phyloP scores from a whole-genome alignment of 345 rosid species.

The Linum trigynum region DNA sequence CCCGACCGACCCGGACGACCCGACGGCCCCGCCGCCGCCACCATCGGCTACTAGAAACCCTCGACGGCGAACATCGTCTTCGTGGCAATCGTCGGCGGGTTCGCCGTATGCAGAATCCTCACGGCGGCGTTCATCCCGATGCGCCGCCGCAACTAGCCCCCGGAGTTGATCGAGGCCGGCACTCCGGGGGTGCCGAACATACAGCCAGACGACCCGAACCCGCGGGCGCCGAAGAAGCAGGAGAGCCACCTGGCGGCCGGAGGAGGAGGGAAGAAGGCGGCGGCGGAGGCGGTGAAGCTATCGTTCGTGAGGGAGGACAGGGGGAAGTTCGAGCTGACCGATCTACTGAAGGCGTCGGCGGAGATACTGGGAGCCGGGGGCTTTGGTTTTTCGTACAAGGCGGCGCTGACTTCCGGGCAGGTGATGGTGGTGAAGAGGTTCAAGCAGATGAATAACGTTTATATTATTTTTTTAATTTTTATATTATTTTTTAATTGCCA shows the following conservation, averaged over 20 bases:
- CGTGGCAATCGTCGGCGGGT: slow-evolving; percentile 16
- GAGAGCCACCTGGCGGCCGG: slow-evolving; percentile 31
- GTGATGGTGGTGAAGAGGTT: slow-evolving; percentile 81
- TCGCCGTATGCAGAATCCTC: slow-evolving; percentile 17
- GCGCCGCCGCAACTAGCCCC: slow-evolving; percentile 7
- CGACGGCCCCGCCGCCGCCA: too few relatives aligned
- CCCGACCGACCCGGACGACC: too few relatives aligned
- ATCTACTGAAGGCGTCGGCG: slow-evolving; percentile 24
- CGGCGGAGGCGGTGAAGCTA: slow-evolving; percentile 30
- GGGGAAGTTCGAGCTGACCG: slow-evolving; percentile 64
- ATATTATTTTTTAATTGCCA: too few relatives aligned
- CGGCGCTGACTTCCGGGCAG: slow-evolving; percentile 31
- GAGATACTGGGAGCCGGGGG: slow-evolving; percentile 60
- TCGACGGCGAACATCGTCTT: slow-evolving; percentile 15
- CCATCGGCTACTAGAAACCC: slow-evolving; percentile 1
- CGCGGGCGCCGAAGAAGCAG: slow-evolving; percentile 25
- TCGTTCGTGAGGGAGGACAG: slow-evolving; percentile 57
- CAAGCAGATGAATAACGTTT: slow-evolving; percentile 66
- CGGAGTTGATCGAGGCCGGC: slow-evolving; percentile 25
- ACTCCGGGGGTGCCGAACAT: slow-evolving; percentile 2
- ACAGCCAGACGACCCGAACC: background rate
- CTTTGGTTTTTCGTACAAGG: slow-evolving; percentile 76
- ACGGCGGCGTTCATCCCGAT: slow-evolving; percentile 10
- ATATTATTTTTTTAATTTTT: too few relatives aligned
- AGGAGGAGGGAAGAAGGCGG: slow-evolving; percentile 22